phyloP scores from a whole-genome alignment of 2,329 filamentous ascomycete genomes.

The Fusarium nygamai region DNA sequence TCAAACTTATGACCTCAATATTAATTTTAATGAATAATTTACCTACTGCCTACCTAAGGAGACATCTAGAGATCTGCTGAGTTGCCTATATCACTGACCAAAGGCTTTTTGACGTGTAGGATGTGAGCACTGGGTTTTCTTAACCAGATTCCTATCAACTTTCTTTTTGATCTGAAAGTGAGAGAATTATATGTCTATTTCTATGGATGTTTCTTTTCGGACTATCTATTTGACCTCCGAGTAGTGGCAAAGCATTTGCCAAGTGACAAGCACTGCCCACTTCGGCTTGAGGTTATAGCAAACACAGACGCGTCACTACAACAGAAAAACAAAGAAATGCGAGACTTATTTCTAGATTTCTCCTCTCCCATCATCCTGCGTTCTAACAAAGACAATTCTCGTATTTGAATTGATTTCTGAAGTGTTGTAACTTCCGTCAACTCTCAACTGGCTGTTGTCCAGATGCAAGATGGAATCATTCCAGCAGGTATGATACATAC shows the following conservation, averaged over 20 bases:
- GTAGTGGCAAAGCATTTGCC: neutral
- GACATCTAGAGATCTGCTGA: neutral
- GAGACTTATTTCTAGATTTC: neutral
- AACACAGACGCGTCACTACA: neutral
- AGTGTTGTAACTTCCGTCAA: neutral
- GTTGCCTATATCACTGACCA: neutral
- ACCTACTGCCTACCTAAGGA: neutral
- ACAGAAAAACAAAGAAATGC: neutral
- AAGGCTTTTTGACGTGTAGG: neutral
- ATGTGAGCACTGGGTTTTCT: neutral
- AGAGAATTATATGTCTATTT: no score
- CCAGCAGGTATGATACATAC: neutral
- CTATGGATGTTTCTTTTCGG: neutral
- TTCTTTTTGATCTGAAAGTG: neutral
- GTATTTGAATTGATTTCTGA: neutral
- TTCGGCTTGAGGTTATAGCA: neutral
- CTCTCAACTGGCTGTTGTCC: neutral
- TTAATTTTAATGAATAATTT: neutral
- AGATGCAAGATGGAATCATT: neutral
- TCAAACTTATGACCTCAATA: neutral
- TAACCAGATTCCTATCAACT: neutral
- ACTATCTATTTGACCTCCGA: neutral
- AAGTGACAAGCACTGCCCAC: neutral
- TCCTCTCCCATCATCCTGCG: neutral
- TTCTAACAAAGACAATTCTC: neutral